Base-by-base conservation (phyloP, 2,329 filamentous ascomycete genomes). In the Xylariaceae sp. region DNA sequence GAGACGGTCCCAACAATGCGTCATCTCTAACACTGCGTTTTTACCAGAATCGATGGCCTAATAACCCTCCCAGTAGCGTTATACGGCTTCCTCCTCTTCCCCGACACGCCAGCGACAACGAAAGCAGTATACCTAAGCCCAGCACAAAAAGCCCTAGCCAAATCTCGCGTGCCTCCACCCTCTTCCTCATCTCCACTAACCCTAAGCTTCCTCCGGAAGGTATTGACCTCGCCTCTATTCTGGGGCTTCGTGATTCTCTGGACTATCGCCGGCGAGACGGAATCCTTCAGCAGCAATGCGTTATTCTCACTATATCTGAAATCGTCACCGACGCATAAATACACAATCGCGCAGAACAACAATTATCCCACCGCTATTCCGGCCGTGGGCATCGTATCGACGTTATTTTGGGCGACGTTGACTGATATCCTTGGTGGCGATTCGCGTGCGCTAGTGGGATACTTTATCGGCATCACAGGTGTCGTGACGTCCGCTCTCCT, bases 191-290 rank as follows among this genome's bases (percentile, higher is more conserved):
- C 74, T 2, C 74, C 74, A 0, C 59, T 80, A 11, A 73, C 67
- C 21, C 59, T 71, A 44, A 48, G 54, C 2, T 83, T 85, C 52
- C 53, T 74, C 20, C 79, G 73, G 50, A 73, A 71, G 36, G 74
- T 83, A 14, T 69, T 85, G 8, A 66, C 68, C 0, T 81, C 77
- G 0, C 82, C 77, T 75, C 76, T 82, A 55, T 84, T 77, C 73
- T 85, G 80, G 69, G 81, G 80, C 1, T 86, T 86, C 54, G 74
- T 80, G 2, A 58, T 79, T 4, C 74, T 86, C 0, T 86, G 83
- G 82, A 76, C 85, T 52, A 80, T 88, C 33, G 83, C 83, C 0
- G 82, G 83, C 22, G 82, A 87, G 58, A 83, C 81, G 0, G 85
- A 89, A 60, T 85, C 81, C 0, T 88, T 87, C 62, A 80, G 76